These are phyloP conservation scores for Penicillium verhagenii DNA, from an alignment of 495 filamentous ascomycete species.

Conservation along the genomic window DNA sequence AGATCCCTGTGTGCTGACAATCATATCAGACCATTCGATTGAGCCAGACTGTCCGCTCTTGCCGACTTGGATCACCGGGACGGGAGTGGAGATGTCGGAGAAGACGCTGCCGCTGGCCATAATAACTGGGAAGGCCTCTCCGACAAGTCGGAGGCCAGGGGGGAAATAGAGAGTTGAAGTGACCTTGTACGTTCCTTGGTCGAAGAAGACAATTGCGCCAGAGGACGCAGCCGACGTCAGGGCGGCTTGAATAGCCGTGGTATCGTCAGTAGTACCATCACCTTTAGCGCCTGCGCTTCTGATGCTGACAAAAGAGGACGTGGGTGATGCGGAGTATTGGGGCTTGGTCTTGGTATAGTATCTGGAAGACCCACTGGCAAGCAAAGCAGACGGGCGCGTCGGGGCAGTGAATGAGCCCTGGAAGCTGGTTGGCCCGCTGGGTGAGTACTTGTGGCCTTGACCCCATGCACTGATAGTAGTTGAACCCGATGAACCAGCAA, in stretches of 20 bases:
- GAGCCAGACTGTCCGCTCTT: constrained; percentile 49
- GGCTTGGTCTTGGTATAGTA: constrained; percentile 55
- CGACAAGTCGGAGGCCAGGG: constrained; percentile 41
- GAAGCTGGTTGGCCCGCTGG: constrained; percentile 39
- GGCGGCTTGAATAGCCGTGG: constrained; percentile 45
- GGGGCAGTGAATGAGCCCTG: constrained; percentile 39
- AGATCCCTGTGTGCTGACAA: constrained; percentile 58
- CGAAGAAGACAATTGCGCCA: constrained; percentile 50
- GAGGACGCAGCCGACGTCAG: constrained; percentile 37
- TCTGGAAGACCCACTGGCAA: constrained; percentile 33
- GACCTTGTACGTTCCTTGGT: constrained; percentile 48
- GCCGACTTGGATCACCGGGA: constrained; percentile 65
- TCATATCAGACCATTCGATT: constrained; percentile 60
- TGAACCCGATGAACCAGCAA: constrained; percentile 56
- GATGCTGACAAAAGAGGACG: constrained; percentile 57
- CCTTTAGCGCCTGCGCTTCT: constrained; percentile 60
- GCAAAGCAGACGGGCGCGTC: constrained; percentile 36
- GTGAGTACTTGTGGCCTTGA: constrained; percentile 53
- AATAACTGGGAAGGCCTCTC: constrained; percentile 63
- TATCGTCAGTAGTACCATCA: constrained; percentile 71
- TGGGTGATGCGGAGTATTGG: constrained; percentile 51
- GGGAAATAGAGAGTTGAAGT: constrained; percentile 49
- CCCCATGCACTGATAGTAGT: constrained; percentile 54
- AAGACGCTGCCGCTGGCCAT: constrained; percentile 61
- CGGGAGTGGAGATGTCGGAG: constrained; percentile 57